Conservation (phyloP, 2,329 filamentous ascomycete species). For the Pseudogymnoascus sp. region DNA sequence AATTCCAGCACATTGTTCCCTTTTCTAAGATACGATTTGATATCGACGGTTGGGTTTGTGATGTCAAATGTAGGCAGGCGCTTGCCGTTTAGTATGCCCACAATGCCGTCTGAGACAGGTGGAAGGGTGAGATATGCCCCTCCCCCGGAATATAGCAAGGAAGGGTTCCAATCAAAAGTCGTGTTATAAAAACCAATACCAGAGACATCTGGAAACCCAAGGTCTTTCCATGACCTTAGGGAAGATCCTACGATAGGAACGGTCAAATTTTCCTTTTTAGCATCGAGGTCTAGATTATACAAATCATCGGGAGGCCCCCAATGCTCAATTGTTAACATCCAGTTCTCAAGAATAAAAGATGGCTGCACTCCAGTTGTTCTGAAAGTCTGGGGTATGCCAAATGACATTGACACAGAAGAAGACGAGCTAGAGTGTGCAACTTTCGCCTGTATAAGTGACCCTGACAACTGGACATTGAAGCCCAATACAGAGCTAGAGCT, state of each 20-base stretch:
- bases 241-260: constrained; percentile 15
- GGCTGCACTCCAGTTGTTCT: background rate
- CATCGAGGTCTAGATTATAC: constrained; percentile 18
- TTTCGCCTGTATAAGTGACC: background rate
- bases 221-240: background rate
- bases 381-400: background rate
- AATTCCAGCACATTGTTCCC: background rate
- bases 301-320: constrained; percentile 33
- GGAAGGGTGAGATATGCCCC: background rate
- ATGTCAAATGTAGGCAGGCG: background rate
- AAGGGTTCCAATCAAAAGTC: background rate
- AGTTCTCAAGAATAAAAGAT: constrained; percentile 27
- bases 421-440: background rate
- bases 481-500: background rate
- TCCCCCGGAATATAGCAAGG: background rate
- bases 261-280: background rate
- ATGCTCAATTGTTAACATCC: constrained; percentile 33
- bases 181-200: background rate
- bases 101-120: background rate
- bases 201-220: background rate
- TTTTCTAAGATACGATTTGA: background rate
- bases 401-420: background rate
- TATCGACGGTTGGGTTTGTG: background rate
- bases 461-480: background rate
- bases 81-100: background rate